Conservation (phyloP, 176 grass and related monocot genomes). For the Eleusine indica region DNA sequence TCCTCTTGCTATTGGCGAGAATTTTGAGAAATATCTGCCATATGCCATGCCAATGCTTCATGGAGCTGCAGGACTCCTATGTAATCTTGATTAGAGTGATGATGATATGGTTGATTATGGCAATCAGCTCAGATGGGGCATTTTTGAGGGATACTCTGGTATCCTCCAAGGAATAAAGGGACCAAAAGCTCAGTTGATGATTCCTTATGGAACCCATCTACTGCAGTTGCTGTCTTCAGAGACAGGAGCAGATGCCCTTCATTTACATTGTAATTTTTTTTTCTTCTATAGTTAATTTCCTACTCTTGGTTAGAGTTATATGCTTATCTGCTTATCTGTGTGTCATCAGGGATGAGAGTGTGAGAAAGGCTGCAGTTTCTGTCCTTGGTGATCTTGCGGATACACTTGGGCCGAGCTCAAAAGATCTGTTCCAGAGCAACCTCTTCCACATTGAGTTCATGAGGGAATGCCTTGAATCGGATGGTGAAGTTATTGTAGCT, state of each 20-base stretch:
- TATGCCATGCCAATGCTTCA: constrained; percentile 86
- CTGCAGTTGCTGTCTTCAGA: constrained; percentile 69
- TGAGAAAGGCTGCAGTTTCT: constrained; percentile 80
- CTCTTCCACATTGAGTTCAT: constrained; percentile 76
- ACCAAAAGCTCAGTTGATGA: constrained; percentile 70
- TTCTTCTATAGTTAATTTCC: constrained; percentile 13
- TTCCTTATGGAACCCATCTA: constrained; percentile 65
- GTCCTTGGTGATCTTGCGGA: constrained; percentile 84
- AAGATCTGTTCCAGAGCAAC: constrained; percentile 58
- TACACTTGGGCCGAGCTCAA: constrained; percentile 61
- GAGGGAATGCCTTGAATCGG: constrained; percentile 62
- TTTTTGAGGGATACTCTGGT: constrained; percentile 89
- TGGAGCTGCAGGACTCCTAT: constrained; percentile 68
- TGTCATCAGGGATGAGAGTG: constrained; percentile 68
- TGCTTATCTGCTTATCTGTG: neutral
- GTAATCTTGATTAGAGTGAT: constrained; percentile 63
- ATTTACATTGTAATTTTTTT: constrained; percentile 8
- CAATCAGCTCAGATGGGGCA: constrained; percentile 77
- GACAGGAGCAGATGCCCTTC: constrained; percentile 63
- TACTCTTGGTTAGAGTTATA: constrained; percentile 7
- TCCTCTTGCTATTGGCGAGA: constrained; percentile 81
- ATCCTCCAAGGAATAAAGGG: constrained; percentile 89
- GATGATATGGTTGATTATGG: constrained; percentile 86
- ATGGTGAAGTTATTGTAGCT: constrained; percentile 71
- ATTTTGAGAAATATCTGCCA: constrained; percentile 85